Percentiles rank a stretch among this genome's conserved stretches.
These are phyloP conservation scores for Pichia sp. DNA, from an alignment of 1,139 yeast species.

Conservation along the genomic window DNA sequence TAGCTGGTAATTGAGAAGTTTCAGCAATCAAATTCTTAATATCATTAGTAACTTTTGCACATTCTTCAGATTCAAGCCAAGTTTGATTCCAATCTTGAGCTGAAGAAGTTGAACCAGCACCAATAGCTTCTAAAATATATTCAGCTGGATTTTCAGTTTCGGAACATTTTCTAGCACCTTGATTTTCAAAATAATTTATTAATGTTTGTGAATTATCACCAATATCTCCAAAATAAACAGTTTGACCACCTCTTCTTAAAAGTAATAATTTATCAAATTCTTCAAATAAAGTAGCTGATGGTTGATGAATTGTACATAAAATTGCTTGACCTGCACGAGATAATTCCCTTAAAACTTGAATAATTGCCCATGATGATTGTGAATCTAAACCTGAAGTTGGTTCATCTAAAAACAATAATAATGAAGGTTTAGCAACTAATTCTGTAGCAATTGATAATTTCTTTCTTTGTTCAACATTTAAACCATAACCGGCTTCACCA, in stretches of 20 bases:
- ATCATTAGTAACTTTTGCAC: conserved; percentile 15
- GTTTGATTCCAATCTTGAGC: conserved; percentile 17
- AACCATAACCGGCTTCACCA: conserved; percentile 46
- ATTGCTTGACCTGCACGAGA: conserved; percentile 46
- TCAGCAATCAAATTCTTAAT: conserved; percentile 22
- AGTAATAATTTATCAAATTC: conserved; percentile 40
- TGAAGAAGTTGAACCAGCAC: conserved; percentile 49
- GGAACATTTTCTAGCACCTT: conserved; percentile 48
- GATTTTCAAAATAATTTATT: conserved; percentile 43
- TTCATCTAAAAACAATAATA: conserved; percentile 43
- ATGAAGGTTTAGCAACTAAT: conserved; percentile 44
- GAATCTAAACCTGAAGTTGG: conserved; percentile 50
- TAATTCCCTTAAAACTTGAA: conserved; percentile 36
- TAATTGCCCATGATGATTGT: conserved; percentile 46
- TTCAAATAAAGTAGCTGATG: conserved; percentile 48
- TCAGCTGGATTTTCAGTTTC: conserved; percentile 46
- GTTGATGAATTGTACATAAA: conserved; percentile 52
- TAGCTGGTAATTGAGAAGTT: conserved; percentile 29
- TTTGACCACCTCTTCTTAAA: conserved; percentile 44
- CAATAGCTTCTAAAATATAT: conserved; percentile 49
- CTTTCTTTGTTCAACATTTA: conserved; percentile 42
- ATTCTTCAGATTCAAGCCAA: not conserved
- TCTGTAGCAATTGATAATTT: conserved; percentile 44
- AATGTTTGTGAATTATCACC: conserved; percentile 43
- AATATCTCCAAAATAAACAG: conserved; percentile 54